Base-by-base conservation (phyloP, 1,139 yeast species). In the Geotrichum cucujoidarum region DNA sequence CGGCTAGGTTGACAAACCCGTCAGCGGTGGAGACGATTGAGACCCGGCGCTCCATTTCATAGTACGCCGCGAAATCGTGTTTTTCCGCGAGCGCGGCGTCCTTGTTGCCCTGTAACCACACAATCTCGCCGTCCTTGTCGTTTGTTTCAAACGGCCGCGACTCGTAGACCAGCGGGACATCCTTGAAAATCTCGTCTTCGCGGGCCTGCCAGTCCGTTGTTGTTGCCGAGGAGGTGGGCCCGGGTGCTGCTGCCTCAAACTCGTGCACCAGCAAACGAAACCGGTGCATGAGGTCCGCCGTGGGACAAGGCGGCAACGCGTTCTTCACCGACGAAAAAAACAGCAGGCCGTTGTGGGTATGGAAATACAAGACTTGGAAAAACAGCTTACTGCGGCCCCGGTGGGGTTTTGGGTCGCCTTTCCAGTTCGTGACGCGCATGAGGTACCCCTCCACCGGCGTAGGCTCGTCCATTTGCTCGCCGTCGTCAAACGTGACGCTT, bases 391-490 rank as follows among this genome's bases (percentile, higher is more conserved):
- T 32, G 2, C 48, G 22, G 77, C 67, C 14, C 74, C 55, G 52
- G 63, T 45, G 29, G 65, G 53, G 45, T 69, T 66, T 36, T 66
- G 59, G 46, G 4, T 50, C 51, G n/a, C 89, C 90, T 4, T 65
- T 58, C 56, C 76, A 72, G 41, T 78, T 73, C 0, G 84, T 72
- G 36, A 84, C 62, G 44, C 84, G 72, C 1, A 78, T 70, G 13
- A 88, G 64, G 61, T 84, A 87, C 0, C 97, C 96, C 65, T 87
- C 95, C 7, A 86, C 64, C 0, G 94, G 81, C 0, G 65, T 53
- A 0, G 95, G 95, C 57, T 84, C 92, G 1, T 58, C 53, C 49
- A 61, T 41, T 21, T 34, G 47, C 5, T 43, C 40, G 5, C 58
- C 60, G 17, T 53, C 52, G 17, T 54, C 56, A 7, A 54, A 53